Conservation (phyloP, 805 yeast genomes). For the Candida berthetii region DNA sequence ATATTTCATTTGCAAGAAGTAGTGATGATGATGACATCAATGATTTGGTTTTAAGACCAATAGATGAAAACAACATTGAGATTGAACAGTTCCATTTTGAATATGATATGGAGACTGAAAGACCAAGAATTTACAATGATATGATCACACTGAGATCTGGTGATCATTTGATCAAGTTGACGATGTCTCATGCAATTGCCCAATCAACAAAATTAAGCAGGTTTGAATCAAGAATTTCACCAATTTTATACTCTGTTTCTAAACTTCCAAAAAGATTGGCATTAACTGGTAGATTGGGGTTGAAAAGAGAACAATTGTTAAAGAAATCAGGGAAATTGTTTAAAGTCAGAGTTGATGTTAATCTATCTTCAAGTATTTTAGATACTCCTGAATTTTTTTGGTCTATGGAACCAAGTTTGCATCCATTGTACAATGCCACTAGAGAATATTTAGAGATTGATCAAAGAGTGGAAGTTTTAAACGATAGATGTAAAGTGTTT, state of each 20-base stretch:
- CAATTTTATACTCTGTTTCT: conserved; percentile 77
- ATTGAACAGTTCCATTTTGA: conserved; percentile 63
- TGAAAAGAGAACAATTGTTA: conserved; percentile 76
- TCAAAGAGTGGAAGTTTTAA: conserved; percentile 87
- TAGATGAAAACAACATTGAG: conserved; percentile 85
- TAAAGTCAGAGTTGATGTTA: conserved; percentile 89
- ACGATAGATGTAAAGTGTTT: conserved; percentile 91
- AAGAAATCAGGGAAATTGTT: conserved; percentile 88
- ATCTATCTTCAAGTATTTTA: conserved; percentile 79
- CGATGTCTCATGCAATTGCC: conserved; percentile 95
- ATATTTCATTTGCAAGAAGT: conserved; percentile 50
- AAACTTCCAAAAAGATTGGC: conserved; percentile 87
- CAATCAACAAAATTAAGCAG: conserved; percentile 89
- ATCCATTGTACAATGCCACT: conserved; percentile 85
- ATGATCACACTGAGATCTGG: conserved; percentile 87
- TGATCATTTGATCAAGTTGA: conserved; percentile 86
- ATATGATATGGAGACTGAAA: conserved; percentile 48
- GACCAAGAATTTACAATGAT: conserved; percentile 84
- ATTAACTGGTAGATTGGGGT: conserved; percentile 79
- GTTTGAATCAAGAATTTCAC: conserved; percentile 89
- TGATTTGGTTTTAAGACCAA: conserved; percentile 61
- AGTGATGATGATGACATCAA: conserved; percentile 35
- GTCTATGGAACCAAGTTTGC: conserved; percentile 92
- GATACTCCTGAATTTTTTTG: conserved; percentile 97
- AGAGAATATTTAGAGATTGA: conserved; percentile 93